Percentiles rank a stretch among this genome's conserved stretches.
These are phyloP conservation scores for Sicyos edulis DNA, from an alignment of 306 rosid species.

Conservation along the genomic window DNA sequence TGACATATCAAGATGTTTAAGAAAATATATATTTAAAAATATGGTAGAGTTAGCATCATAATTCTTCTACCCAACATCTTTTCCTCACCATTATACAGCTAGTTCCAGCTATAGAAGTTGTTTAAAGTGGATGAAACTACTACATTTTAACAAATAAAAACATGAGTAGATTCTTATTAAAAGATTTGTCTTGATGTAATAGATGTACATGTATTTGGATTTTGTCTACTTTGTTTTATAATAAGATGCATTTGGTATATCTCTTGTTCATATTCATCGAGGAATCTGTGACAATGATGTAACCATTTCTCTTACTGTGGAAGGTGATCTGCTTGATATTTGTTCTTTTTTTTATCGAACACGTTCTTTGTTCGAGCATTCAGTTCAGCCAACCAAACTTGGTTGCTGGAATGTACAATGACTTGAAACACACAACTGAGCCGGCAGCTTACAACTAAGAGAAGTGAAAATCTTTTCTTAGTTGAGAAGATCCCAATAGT, in stretches of 20 bases:
- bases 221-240: neutral
- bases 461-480: slow-evolving; percentile 6
- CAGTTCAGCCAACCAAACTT: slow-evolving; percentile 8
- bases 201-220: neutral
- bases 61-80: too few species aligned
- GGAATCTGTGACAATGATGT: neutral
- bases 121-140: neutral
- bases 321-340: neutral
- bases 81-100: slow-evolving; percentile 3
- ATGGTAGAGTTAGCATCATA: neutral
- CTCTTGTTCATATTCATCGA: slow-evolving; percentile 7
- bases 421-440: neutral
- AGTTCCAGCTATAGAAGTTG: slow-evolving; percentile 6
- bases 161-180: slow-evolving; percentile 4
- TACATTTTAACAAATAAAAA: neutral
- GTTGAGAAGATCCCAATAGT: slow-evolving; percentile 10
- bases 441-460: neutral
- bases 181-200: neutral
- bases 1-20: neutral
- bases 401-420: slow-evolving; percentile 12
- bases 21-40: neutral
- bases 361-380: neutral
- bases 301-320: neutral
- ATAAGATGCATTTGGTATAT: neutral
- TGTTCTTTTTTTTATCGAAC: neutral